Base-by-base conservation (phyloP, 108 stramenopile genomes). In the Licmophora abbreviata region DNA sequence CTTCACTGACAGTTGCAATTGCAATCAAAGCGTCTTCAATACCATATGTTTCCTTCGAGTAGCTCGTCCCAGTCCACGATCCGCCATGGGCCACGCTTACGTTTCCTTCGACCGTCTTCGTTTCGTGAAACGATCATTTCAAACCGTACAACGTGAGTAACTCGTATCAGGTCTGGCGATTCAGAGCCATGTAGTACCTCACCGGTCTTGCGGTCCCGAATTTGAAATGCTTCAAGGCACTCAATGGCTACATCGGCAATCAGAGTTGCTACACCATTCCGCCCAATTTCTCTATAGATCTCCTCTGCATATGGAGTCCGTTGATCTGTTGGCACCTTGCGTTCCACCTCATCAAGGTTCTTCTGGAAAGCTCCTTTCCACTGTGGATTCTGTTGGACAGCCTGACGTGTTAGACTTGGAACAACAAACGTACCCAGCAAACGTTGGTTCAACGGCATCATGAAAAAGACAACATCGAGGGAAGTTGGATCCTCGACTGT, bases 101-200 rank as follows among this genome's bases (percentile, higher is more conserved):
- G 22, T 21, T 41, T 15, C 38, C 27, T 37, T 7, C 26, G 22
- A 23, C n/a, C 44, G 7, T 33, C 18, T 27, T 30, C 48, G 6
- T 28, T 28, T 43, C 22, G 17, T 15, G 42, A 11, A 48, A 28
- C 29, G 15, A n/a, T 15, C 43, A 56, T 56, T 45, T 56, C 56
- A 46, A 56, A 56, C 17, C 56, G 27, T 21, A 56, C 56, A 2
- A 56, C 10, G 9, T 56, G 56, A 1, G 56, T 56, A 24, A 46
- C 44, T 9, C 26, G 32, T 18, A 33, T 9, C 4, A 25, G 27
- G 15, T 29, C 15, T 5, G 27, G 23, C 26, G 40, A 21, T 28
- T 44, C 35, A 9, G 31, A 17, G 14, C 56, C 56, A 21, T 56
- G 56, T 8, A 56, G 10, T 20, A 56, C 6, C 20, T 47, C 18